A percentile compares a stretch with the other conserved stretches of the same genome.
These are phyloP conservation scores for Plasmodium billcollinsi DNA, from an alignment of 169 alveolate genomes.

Conservation along the genomic window DNA sequence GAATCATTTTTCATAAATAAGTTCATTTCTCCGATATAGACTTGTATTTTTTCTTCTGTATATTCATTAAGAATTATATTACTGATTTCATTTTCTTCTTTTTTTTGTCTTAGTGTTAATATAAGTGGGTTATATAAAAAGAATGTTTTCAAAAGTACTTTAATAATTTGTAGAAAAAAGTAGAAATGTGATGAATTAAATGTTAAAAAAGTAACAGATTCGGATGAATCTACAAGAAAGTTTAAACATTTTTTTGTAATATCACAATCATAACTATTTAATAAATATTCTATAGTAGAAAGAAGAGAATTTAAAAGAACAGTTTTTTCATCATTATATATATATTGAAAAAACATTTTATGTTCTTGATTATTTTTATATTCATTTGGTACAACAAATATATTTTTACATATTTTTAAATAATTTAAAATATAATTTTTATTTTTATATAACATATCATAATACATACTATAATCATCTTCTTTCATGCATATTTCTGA, in stretches of 20 bases:
- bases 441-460: slow-evolving; percentile 20
- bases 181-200: slow-evolving; percentile 10
- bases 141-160: slow-evolving; percentile 13
- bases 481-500: slow-evolving; percentile 10
- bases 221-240: slow-evolving; percentile 29
- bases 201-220: slow-evolving; percentile 19
- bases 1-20: slow-evolving; percentile 54
- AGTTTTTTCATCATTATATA: slow-evolving; percentile 14
- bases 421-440: slow-evolving; percentile 26
- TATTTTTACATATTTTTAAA: slow-evolving; percentile 59
- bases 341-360: not conserved
- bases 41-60: slow-evolving; percentile 13
- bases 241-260: slow-evolving; percentile 13
- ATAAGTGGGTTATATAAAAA: slow-evolving; percentile 25
- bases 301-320: slow-evolving; percentile 7
- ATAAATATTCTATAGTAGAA: slow-evolving; percentile 9
- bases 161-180: slow-evolving; percentile 14
- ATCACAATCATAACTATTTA: slow-evolving; percentile 42
- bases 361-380: slow-evolving; percentile 7
- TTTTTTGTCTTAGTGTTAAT: slow-evolving; percentile 16
- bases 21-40: slow-evolving; percentile 65
- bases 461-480: slow-evolving; percentile 54
- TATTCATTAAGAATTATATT: slow-evolving; percentile 1
- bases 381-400: slow-evolving; percentile 40
- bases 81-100: not conserved